Conservation (phyloP, 2,329 filamentous ascomycete species). For the Monosporascus sp. region DNA sequence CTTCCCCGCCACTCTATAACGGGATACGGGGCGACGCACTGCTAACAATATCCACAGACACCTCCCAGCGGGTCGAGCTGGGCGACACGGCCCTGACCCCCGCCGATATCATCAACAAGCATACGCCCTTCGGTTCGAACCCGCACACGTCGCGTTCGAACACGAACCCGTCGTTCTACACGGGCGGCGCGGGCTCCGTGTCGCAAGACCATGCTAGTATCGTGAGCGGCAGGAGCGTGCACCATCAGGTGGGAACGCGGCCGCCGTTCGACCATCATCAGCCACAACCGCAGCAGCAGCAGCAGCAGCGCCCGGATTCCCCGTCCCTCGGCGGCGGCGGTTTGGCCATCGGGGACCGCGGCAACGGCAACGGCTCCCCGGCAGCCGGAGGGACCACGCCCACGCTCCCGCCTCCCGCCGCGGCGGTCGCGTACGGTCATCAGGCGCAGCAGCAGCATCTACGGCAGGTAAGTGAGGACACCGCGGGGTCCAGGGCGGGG, state of each 20-base stretch:
- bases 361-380: neutral
- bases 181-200: slow-evolving; percentile 7
- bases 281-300: slow-evolving; percentile 1
- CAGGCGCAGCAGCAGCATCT: neutral
- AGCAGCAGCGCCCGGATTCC: slow-evolving; percentile 19
- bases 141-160: slow-evolving; percentile 16
- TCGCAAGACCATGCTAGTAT: slow-evolving; percentile 28
- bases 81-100: slow-evolving; percentile 37
- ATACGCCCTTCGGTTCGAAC: slow-evolving; percentile 24
- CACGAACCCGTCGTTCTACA: slow-evolving; percentile 21
- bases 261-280: neutral
- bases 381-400: neutral
- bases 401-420: neutral
- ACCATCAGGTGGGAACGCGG: neutral
- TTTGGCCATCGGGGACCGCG: neutral
- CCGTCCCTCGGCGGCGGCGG: slow-evolving; percentile 14
- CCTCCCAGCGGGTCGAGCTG: slow-evolving; percentile 40
- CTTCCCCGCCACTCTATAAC: no score
- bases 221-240: slow-evolving; percentile 14
- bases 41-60: slow-evolving; percentile 29
- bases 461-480: neutral
- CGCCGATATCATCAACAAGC: slow-evolving; percentile 33
- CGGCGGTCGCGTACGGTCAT: neutral
- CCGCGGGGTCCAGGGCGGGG: no score
- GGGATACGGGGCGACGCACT: neutral